Evolutionary conservation across 805 yeast genomes (phyloP), one percentile per base, ranked within the genome.

Genomic region (Yarrowia bubula): DNA sequence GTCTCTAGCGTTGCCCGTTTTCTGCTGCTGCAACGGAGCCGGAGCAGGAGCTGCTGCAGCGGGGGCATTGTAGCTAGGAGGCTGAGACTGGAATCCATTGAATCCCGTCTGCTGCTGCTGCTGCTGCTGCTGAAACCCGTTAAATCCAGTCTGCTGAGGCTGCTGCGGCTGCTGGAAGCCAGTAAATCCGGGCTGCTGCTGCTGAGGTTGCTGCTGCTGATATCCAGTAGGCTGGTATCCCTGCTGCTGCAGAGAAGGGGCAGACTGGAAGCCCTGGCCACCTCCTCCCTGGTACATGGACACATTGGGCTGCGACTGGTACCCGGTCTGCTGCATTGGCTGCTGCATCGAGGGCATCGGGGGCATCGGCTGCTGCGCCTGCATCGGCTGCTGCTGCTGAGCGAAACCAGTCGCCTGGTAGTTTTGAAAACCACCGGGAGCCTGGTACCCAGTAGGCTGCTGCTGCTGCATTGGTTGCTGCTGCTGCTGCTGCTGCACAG

Each of bases 41-140:
- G 47, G 37, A 46, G 57, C 18, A 10, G 55, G 44, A 3, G 55
- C 35, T 37, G 28, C 46, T 11, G 53, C 14, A 14, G 62, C 39
- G 41, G 28, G 43, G 67, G 69, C 65, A 50, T 65, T 69, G 53
- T 67, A 70, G 8, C 78, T 77, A 13, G 76, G 74, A 38, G 70
- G 68, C 60, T 69, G 72, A n/a, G 66, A 61, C 15, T 44, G 46
- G 17, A 60, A 46, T 13, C 46, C 38, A 9, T 44, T n/a, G 22
- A 31, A 44, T 2, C 37, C 39, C 37, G 65, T 9, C 55, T 37
- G 46, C 51, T 47, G 48, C 51, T 18, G 35, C 38, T 58, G 64
- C 22, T 46, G 70, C 10, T 47, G 68, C 57, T 64, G 69, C 65
- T 66, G 69, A 32, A 32, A 67, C n/a, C 60, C 60, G 7, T 22